phyloP scores from a whole-genome alignment of 768 basidiomycete species.

The Leccinum rimulosum region DNA sequence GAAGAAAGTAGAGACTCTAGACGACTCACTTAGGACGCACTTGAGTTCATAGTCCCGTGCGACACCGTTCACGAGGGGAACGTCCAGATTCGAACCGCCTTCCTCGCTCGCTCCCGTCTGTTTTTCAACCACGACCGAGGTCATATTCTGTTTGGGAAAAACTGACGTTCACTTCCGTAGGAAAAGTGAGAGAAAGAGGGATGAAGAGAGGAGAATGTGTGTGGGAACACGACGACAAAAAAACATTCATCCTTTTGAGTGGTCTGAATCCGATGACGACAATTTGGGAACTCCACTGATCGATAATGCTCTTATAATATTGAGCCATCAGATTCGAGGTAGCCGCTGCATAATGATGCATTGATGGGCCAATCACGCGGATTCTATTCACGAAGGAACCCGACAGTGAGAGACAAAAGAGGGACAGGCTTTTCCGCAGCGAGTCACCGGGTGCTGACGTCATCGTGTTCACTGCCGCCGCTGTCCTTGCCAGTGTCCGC shows the following conservation, averaged over 20 bases:
- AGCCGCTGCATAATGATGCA: background rate
- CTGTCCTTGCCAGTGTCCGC: too few species aligned
- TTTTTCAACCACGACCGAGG: constrained; percentile 17
- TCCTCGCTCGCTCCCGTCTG: constrained; percentile 13
- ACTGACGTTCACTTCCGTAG: background rate
- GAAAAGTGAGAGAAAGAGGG: background rate
- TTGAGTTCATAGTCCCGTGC: constrained; percentile 34
- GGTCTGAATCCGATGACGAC: background rate
- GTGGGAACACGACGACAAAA: constrained; percentile 6
- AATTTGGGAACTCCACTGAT: constrained; percentile 3
- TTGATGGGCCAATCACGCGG: background rate
- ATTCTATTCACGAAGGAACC: background rate
- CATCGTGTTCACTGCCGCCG: too few species aligned
- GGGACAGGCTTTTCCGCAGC: too few species aligned
- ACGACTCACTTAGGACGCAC: constrained; percentile 29
- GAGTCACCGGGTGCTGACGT: too few species aligned
- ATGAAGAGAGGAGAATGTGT: background rate
- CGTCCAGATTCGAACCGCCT: constrained; percentile 2
- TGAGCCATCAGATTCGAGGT: background rate
- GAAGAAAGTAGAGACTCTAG: background rate
- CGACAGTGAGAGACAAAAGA: too few species aligned
- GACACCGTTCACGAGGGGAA: constrained; percentile 23
- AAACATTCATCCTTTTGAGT: constrained; percentile 10
- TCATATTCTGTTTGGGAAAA: constrained; percentile 1
- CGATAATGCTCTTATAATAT: background rate